Evolutionary conservation across 495 filamentous ascomycete species (phyloP).

Genomic region (Talaromyces ruber): DNA sequence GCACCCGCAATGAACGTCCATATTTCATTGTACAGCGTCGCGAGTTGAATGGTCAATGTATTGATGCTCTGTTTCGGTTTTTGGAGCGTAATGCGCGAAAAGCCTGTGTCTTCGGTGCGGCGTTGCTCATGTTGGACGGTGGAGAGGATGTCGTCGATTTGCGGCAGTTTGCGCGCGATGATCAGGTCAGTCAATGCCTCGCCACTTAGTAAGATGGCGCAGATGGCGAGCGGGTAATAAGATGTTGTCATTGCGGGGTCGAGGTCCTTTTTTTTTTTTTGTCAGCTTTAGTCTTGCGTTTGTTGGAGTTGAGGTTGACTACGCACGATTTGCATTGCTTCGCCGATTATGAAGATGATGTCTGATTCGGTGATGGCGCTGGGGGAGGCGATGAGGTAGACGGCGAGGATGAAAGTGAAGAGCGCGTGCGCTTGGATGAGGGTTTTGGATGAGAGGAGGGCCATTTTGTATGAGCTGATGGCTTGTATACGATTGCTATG

Average conservation of each 20-base stretch:
- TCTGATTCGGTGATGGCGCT: constrained; percentile 64
- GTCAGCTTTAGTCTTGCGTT: not conserved
- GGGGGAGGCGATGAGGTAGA: constrained; percentile 71
- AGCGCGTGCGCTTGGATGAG: constrained; percentile 72
- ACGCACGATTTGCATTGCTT: constrained; percentile 67
- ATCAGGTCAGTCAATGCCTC: constrained; percentile 66
- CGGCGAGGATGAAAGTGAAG: constrained; percentile 73
- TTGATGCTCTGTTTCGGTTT: constrained; percentile 9
- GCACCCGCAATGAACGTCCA: constrained; percentile 66
- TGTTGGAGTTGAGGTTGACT: not conserved
- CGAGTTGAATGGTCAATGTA: constrained; percentile 19
- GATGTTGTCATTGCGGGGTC: constrained; percentile 50
- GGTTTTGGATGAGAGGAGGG: constrained; percentile 63
- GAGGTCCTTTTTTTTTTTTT: constrained; percentile 18
- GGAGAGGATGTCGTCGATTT: constrained; percentile 25
- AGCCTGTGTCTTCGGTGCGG: constrained; percentile 9
- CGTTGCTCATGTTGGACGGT: not conserved
- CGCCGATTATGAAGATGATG: constrained; percentile 73
- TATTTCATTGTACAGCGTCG: constrained; percentile 58
- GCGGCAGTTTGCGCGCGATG: constrained; percentile 47
- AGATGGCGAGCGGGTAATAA: constrained; percentile 61
- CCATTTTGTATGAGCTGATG: constrained; percentile 45
- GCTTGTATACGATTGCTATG: not conserved
- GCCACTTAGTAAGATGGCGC: constrained; percentile 58
- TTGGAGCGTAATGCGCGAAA: not conserved